Evolutionary conservation across 228 moss, liverwort and hornwort genomes (phyloP), one percentile per base, ranked within the genome.

Genomic region (Sphagnum fallax): DNA sequence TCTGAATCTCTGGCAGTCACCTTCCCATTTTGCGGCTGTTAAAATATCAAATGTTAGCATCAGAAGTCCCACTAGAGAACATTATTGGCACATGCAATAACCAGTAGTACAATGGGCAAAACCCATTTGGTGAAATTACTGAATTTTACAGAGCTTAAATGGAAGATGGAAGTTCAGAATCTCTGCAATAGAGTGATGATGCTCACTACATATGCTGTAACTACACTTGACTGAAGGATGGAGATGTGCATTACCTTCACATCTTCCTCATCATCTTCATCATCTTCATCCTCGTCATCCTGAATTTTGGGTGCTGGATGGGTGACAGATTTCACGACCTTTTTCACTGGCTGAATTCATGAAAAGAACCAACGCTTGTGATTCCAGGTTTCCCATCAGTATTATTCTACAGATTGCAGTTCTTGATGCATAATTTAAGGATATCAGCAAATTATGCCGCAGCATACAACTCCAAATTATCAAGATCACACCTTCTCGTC

Each of bases 21-120:
- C 84, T 0, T 84, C 87, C 0, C 77, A 82, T 48, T 87, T 86
- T 0, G 68, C 51, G 77, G 91, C 91, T 0, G 78, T 84, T 57
- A 9, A 47, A 71, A 4, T 16, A 5, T 13, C 8, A 47, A 55
- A 13, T 16, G 16, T 7, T 14, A 1, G 50, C 18, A 6, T 47
- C 16, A 60, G 6, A 48, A 8, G 48, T n/a, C 10, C 10, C 50
- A 51, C 48, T 50, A 12, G n/a, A 14, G 6, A 67, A 6, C 5
- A 12, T 10, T 49, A 1, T 8, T 7, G 11, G 6, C 12, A 18
- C 49, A 0, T 49, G 15, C 4, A 6, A 70, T 47, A 59, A 6
- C 9, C 13, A 0, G 32, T 8, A 16, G 5, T 16, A 61, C 61
- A 7, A 4, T 6, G 47, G 6, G 69, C 62, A 61, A 53, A 61